phyloP scores from a whole-genome alignment of 2,329 filamentous ascomycete genomes.

The Alternaria brassicicola region DNA sequence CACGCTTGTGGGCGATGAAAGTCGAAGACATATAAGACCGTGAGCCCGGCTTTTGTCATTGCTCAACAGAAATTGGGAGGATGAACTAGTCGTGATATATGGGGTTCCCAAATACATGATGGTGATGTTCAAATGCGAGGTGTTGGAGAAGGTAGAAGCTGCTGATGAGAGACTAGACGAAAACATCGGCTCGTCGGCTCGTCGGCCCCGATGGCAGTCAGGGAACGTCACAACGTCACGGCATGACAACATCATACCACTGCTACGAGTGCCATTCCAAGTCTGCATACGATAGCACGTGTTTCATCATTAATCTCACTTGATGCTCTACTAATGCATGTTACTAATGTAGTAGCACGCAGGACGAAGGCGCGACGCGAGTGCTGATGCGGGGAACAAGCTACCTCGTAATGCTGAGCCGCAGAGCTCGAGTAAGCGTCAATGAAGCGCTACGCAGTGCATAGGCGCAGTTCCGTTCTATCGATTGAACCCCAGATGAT shows the following conservation, averaged over 20 bases:
- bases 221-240: not conserved
- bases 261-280: not conserved
- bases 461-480: not conserved
- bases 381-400: conserved; percentile 8
- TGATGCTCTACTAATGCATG: not conserved
- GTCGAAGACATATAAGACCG: no score
- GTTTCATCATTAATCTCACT: not conserved
- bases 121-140: not conserved
- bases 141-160: not conserved
- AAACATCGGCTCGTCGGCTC: not conserved
- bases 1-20: not conserved
- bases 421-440: conserved; percentile 1
- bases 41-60: not conserved
- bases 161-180: not conserved
- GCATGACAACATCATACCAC: not conserved
- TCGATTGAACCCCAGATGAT: not conserved
- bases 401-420: not conserved
- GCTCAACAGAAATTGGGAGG: not conserved
- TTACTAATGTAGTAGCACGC: not conserved
- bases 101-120: not conserved
- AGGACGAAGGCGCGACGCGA: not conserved
- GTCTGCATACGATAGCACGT: not conserved
- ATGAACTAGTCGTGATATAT: not conserved
- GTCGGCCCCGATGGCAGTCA: not conserved
- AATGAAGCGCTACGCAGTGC: not conserved